A percentile compares a stretch with the other conserved stretches of the same genome.
phyloP scores from a whole-genome alignment of 192 early-diverging fungal species.

The Entomortierella chlamydospora region DNA sequence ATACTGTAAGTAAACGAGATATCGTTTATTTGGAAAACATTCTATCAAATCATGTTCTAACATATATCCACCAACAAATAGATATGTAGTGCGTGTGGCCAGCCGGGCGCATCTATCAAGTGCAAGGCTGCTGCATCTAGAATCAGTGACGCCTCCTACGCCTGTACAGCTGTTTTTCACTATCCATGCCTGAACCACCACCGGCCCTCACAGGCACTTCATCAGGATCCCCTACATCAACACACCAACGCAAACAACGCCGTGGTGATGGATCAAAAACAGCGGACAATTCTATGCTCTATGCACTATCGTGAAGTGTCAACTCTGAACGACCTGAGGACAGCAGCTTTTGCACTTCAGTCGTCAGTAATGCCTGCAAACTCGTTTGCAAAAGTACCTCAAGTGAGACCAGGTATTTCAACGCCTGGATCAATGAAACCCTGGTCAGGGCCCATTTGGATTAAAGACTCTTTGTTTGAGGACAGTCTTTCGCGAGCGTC shows the following conservation, averaged over 20 bases:
- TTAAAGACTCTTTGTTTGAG: background rate
- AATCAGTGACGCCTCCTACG: conserved; percentile 1
- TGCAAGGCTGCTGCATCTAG: conserved; percentile 9
- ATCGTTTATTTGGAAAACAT: background rate
- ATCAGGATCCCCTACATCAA: background rate
- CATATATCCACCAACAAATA: background rate
- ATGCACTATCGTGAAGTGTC: conserved; percentile 20
- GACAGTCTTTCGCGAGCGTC: background rate
- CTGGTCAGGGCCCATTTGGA: background rate
- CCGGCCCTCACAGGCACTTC: background rate
- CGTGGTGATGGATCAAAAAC: conserved; percentile 15
- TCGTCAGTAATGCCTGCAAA: background rate
- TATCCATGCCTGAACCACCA: conserved; percentile 15
- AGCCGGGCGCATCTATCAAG: conserved; percentile 16
- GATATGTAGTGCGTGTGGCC: conserved; percentile 18
- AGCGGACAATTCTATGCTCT: conserved; percentile 10
- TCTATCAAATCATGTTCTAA: background rate
- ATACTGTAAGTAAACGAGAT: background rate
- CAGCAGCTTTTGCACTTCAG: conserved; percentile 8
- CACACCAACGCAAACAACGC: background rate
- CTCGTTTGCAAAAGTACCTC: background rate
- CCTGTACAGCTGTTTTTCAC: conserved; percentile 4
- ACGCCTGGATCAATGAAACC: background rate
- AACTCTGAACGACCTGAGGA: conserved; percentile 13
- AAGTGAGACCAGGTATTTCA: background rate